phyloP scores from a whole-genome alignment of 1,284 basidiomycete species.

The Puccinia sorghi region DNA sequence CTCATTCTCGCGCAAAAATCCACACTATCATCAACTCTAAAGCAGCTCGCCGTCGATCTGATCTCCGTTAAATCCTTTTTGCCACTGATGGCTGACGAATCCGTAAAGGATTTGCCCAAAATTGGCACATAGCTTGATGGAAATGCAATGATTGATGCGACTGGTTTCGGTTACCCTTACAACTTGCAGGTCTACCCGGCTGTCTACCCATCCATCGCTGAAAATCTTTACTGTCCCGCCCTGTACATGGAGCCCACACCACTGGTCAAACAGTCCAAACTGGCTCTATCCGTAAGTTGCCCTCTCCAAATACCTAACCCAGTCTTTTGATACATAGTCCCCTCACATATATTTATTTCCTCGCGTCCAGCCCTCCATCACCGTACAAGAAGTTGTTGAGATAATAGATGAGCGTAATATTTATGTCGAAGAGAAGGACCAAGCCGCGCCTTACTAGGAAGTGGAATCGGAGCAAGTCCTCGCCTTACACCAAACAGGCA shows the following conservation, averaged over 20 bases:
- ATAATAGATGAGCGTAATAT: background rate
- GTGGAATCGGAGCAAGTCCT: background rate
- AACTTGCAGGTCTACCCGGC: constrained; percentile 34
- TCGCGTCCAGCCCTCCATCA: background rate
- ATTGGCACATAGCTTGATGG: background rate
- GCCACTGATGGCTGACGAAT: constrained; percentile 12
- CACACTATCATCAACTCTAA: constrained; percentile 4
- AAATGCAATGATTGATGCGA: background rate
- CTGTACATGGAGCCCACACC: background rate
- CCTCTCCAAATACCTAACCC: background rate
- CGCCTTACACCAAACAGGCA: background rate
- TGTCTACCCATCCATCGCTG: constrained; percentile 32
- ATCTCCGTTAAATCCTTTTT: constrained; percentile 21
- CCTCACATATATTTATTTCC: too few relatives aligned
- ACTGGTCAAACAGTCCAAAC: background rate
- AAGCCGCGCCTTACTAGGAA: background rate
- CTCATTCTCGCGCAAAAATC: background rate
- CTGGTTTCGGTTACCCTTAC: constrained; percentile 33
- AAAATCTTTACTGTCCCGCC: constrained; percentile 14
- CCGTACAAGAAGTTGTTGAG: constrained; percentile 6
- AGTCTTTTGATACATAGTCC: too few relatives aligned
- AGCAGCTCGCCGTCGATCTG: constrained; percentile 14
- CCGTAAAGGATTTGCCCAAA: constrained; percentile 5
- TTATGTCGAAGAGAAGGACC: background rate
- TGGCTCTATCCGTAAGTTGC: background rate